These are phyloP conservation scores for Hypoxylon lienhwacheense DNA, from an alignment of 495 filamentous ascomycete species.

Conservation along the genomic window DNA sequence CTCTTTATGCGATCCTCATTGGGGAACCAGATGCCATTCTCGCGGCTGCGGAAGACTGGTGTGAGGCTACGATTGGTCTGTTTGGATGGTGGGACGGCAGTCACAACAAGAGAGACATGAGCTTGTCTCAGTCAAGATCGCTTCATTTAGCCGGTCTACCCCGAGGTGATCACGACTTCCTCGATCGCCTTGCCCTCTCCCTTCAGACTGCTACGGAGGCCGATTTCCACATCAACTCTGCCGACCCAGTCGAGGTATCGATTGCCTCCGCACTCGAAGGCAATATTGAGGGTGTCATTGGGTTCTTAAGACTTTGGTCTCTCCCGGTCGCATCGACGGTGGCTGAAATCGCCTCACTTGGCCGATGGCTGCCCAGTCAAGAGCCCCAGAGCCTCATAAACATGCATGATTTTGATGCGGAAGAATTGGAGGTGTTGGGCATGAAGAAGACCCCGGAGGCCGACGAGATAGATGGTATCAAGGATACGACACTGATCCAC, in stretches of 20 bases:
- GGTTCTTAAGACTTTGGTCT: slow-evolving; percentile 76
- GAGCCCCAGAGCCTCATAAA: slow-evolving; percentile 48
- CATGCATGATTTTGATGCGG: slow-evolving; percentile 53
- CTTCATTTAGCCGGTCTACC: slow-evolving; percentile 33
- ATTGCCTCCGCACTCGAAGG: slow-evolving; percentile 78
- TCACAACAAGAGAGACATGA: slow-evolving; percentile 52
- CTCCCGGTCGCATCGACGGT: slow-evolving; percentile 71
- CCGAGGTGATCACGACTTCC: slow-evolving; percentile 41
- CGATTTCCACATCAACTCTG: slow-evolving; percentile 69
- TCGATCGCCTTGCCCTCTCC: slow-evolving; percentile 52
- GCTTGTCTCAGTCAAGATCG: slow-evolving; percentile 44
- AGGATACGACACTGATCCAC: slow-evolving; percentile 70
- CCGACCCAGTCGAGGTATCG: slow-evolving; percentile 72
- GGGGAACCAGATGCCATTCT: slow-evolving; percentile 71
- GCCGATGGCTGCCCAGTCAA: slow-evolving; percentile 69
- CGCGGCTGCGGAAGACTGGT: slow-evolving; percentile 74
- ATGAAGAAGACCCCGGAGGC: slow-evolving; percentile 45
- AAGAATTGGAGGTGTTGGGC: slow-evolving; percentile 58
- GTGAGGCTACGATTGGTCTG: slow-evolving; percentile 78
- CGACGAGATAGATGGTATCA: slow-evolving; percentile 56
- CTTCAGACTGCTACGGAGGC: slow-evolving; percentile 51
- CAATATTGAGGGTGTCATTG: slow-evolving; percentile 70
- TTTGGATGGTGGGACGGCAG: slow-evolving; percentile 89
- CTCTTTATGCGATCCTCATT: slow-evolving; percentile 73
- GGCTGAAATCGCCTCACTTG: slow-evolving; percentile 74